Percentiles rank a stretch among this genome's conserved stretches.
Conservation (phyloP, 805 yeast genomes). For the Metschnikowia santaceciliae region DNA sequence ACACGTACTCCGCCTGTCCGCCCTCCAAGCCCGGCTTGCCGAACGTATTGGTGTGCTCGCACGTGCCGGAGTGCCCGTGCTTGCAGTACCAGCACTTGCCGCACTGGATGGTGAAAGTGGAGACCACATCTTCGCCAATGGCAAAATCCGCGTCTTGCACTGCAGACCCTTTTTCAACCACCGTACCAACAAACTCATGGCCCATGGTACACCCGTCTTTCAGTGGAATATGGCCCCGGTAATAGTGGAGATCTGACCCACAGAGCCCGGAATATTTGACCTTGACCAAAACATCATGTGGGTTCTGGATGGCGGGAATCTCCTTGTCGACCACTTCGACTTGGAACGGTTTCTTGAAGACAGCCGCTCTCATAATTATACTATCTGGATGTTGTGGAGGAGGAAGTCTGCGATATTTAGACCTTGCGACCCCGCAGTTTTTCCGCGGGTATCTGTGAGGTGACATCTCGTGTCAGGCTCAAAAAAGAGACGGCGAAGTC, state of each 20-base stretch:
- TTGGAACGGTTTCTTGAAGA: conserved; percentile 42
- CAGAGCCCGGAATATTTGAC: conserved; percentile 48
- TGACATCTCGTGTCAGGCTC: background rate
- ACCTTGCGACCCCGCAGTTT: conserved; percentile 1
- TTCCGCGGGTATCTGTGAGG: conserved; percentile 1
- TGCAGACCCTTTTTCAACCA: conserved; percentile 36
- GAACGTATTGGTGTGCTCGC: conserved; percentile 52
- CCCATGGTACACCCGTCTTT: conserved; percentile 42
- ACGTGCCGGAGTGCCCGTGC: conserved; percentile 52
- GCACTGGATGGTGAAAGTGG: conserved; percentile 53
- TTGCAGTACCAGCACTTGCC: conserved; percentile 57
- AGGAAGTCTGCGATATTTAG: background rate
- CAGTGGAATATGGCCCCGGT: conserved; percentile 47
- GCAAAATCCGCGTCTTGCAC: conserved; percentile 27
- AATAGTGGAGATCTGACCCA: conserved; percentile 54
- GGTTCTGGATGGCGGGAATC: conserved; percentile 34
- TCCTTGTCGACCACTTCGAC: conserved; percentile 38
- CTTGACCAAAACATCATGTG: conserved; percentile 45
- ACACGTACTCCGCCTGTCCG: conserved; percentile 59
- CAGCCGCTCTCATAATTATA: conserved; percentile 45
- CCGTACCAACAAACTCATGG: conserved; percentile 47
- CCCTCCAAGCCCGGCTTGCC: conserved; percentile 57
- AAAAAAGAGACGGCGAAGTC: background rate
- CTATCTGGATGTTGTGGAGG: too few relatives aligned
- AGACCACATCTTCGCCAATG: conserved; percentile 43